Conservation (phyloP, 805 yeast genomes). For the Monosporozyma aquatica region DNA sequence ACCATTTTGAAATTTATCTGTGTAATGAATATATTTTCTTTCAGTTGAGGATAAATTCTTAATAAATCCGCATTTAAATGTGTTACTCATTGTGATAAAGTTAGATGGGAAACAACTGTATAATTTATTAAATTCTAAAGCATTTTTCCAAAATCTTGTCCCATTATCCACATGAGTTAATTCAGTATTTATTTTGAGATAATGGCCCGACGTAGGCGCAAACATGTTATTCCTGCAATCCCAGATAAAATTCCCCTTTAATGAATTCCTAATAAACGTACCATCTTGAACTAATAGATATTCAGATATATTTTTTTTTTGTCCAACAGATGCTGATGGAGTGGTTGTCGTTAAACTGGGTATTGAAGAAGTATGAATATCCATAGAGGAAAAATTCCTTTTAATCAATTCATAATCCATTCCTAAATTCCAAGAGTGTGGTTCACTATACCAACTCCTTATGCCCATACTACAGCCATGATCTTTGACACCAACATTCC, state of each 20-base stretch:
- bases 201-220: slow-evolving; percentile 40
- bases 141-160: slow-evolving; percentile 18
- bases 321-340: not conserved
- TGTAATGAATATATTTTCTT: slow-evolving; percentile 39
- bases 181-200: slow-evolving; percentile 37
- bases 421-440: slow-evolving; percentile 6
- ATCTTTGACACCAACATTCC: slow-evolving; percentile 9
- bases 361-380: slow-evolving; percentile 13
- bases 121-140: slow-evolving; percentile 26
- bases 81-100: slow-evolving; percentile 38
- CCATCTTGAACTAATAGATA: slow-evolving; percentile 52
- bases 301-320: slow-evolving; percentile 43
- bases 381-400: slow-evolving; percentile 28
- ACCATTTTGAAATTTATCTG: slow-evolving; percentile 79
- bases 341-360: not conserved
- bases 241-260: slow-evolving; percentile 33
- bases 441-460: slow-evolving; percentile 7
- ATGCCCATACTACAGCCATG: slow-evolving; percentile 4
- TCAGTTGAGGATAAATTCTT: slow-evolving; percentile 28
- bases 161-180: slow-evolving; percentile 12
- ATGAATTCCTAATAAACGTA: slow-evolving; percentile 43
- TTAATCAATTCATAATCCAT: slow-evolving; percentile 22
- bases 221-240: slow-evolving; percentile 37
- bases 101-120: slow-evolving; percentile 22
- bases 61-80: slow-evolving; percentile 49